Percentiles rank a stretch among this genome's conserved stretches.
Conservation (phyloP, 371 early-diverging fungal species). For the Entomophthora muscae region DNA sequence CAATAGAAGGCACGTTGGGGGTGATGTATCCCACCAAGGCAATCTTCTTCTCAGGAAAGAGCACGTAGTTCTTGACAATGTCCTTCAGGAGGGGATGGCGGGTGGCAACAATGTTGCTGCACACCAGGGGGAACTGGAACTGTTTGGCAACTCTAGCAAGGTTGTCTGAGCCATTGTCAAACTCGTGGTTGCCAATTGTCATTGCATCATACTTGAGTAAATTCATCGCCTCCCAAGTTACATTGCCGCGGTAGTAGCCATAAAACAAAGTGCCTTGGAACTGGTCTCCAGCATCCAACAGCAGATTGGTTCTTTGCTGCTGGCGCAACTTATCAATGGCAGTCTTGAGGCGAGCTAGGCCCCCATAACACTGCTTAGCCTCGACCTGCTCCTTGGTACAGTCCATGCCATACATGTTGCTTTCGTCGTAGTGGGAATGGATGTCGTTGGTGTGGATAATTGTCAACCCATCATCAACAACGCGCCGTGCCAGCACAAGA, state of each 20-base stretch:
- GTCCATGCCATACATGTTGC: conserved; percentile 29
- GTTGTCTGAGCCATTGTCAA: conserved; percentile 30
- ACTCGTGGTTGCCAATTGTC: too few relatives aligned
- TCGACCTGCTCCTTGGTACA: too few relatives aligned
- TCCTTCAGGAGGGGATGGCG: conserved; percentile 20
- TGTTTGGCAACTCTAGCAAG: conserved; percentile 25
- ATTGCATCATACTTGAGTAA: too few relatives aligned
- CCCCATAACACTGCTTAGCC: conserved; percentile 28
- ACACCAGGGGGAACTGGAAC: conserved; percentile 38
- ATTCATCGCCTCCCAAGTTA: conserved; percentile 28
- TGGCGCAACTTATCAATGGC: conserved; percentile 25
- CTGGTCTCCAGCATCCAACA: conserved; percentile 52
- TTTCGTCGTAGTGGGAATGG: conserved; percentile 27
- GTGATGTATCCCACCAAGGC: conserved; percentile 50
- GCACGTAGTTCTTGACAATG: conserved; percentile 38
- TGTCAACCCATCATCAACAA: too few relatives aligned
- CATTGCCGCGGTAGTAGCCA: conserved; percentile 25
- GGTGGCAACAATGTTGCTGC: conserved; percentile 35
- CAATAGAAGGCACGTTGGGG: conserved; percentile 30
- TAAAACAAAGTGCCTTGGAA: conserved; percentile 38
- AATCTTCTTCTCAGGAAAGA: conserved; percentile 34
- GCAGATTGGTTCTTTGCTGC: conserved; percentile 16
- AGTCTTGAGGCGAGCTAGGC: conserved; percentile 33
- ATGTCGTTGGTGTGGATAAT: too few relatives aligned
- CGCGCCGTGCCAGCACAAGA: too few relatives aligned